Base-by-base conservation (phyloP, 805 yeast genomes). In the Kluyveromyces lactis region DNA sequence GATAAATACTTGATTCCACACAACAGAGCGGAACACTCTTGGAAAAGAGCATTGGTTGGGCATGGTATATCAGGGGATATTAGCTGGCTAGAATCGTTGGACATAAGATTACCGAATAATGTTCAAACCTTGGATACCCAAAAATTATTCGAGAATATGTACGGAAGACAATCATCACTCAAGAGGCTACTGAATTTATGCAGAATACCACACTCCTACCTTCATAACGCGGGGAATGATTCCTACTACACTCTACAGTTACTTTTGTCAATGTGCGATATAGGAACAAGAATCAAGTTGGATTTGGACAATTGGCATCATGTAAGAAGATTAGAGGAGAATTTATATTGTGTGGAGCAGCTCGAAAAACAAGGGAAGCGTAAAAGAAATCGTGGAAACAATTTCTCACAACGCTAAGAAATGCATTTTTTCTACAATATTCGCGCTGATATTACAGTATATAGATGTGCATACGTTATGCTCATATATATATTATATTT, bases 191-290 rank as follows among this genome's bases (percentile, higher is more conserved):
- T 79, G 13, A 55, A 71, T 29, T 51, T 66, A 36, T 58, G 74
- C 35, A 62, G 62, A 21, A 65, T 81, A 6, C 82, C 84, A 1
- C 76, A 75, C 50, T 69, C 77, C 1, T 68, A 65, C 45, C 60
- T 81, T 31, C 87, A 81, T 53, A 81, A 81, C 52, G 87, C 82
- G 1, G 84, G 79, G 2, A 81, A 81, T 50, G 89, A 81, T 55
- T 75, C 85, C 7, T 75, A 77, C 48, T 78, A 68, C 46, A 81
- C 87, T 0, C 54, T 80, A 34, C 39, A 72, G 23, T 62, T 73
- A n/a, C 68, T 73, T 7, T 43, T 78, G 50, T 66, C 67, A 24
- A 50, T 75, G 41, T 64, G 76, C 37, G 84, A 79, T 52, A 48
- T 57, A 12, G 51, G 52, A 29, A 51, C 50, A 26, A 44, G 64